Base-by-base conservation (phyloP, 345 rosid genomes). In the Alliaria petiolata region DNA sequence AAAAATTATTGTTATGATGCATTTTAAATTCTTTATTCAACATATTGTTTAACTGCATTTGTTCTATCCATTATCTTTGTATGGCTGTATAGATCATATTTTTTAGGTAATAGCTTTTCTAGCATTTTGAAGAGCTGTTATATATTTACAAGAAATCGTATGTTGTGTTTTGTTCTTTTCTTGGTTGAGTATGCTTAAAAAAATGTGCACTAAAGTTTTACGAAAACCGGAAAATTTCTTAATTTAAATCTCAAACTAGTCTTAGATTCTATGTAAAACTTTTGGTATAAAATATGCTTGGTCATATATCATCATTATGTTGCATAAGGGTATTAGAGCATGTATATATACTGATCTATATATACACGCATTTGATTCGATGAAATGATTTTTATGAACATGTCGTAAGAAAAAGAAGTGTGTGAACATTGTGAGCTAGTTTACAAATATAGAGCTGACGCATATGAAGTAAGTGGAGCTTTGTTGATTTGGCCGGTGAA, bases 401-500 rank as follows among this genome's bases (percentile, higher is more conserved):
- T 46, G 6, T 16, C 11, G 28, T 19, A 57, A 19, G 16, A 12
- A 35, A 57, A 34, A 34, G 0, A 7, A 22, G 20, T 22, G 31
- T 50, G 22, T 15, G 51, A 65, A 13, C 33, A 47, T 20, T 12
- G 13, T 63, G 7, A 19, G 58, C 13, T 35, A 16, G 47, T 14
- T 35, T 8, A 20, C 16, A 34, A 5, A 33, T 8, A 26, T 36
- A 15, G 13, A 39, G 31, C 39, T 58, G 57, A 70, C 50, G 46
- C 55, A 46, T 69, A 46, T 10, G 40, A 22, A 28, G 36, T 6
- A 31, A 51, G 39, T 17, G 9, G 68, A 50, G 68, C 22, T 62
- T 61, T 61, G 53, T 42, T 40, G 53, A 19, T 62, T 52, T 62
- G 76, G 69, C 38, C 69, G 69, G 45, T 62, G 62, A 71, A 51